Base-by-base conservation (phyloP, 768 basidiomycete species). In the Chiua virens region DNA sequence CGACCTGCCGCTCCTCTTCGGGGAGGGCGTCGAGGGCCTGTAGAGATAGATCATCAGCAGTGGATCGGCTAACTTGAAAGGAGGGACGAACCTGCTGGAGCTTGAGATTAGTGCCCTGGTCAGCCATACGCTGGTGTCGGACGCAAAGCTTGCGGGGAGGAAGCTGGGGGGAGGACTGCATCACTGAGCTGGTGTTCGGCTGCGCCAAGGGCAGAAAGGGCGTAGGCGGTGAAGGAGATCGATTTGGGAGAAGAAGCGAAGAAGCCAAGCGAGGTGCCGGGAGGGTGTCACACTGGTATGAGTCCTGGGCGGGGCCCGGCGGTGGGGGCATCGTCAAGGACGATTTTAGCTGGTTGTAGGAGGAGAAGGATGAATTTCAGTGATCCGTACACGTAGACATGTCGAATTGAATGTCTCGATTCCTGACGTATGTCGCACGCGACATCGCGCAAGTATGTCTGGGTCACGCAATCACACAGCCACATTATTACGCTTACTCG, bases 81-180 rank as follows among this genome's bases (percentile, higher is more conserved):
- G n/a, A 3, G 23, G 14, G 37, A 52, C 50, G 27, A 71, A 92
- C 95, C 76, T 87, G 84, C 69, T 98, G 96, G 8, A 98, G 78
- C 73, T 87, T 93, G 53, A 91, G 74, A 68, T 90, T 97, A 21
- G 89, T 94, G 14, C 92, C 92, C 71, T 96, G 85, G 74, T 98
- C 93, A 6, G 96, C 96, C 86, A 96, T 98, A 42, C 95, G 80
- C 73, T 95, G 91, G 71, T 98, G 96, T 28, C 95, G 74, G 6
- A 94, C 85, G 66, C 95, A 98, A 17, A 97, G 79, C 72, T 92
- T 96, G 42, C 90, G 77, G 0, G 47, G 73, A 11, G 73, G 59
- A 0, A 71, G 65, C 14, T 67, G 67, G 2, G 71, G 45, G 13
- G 67, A 54, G 8, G 60, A 30, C 34, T 30, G 36, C 11, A 14